These are phyloP conservation scores for Iris pallida DNA, from an alignment of 116 monocot genomes.

Conservation along the genomic window DNA sequence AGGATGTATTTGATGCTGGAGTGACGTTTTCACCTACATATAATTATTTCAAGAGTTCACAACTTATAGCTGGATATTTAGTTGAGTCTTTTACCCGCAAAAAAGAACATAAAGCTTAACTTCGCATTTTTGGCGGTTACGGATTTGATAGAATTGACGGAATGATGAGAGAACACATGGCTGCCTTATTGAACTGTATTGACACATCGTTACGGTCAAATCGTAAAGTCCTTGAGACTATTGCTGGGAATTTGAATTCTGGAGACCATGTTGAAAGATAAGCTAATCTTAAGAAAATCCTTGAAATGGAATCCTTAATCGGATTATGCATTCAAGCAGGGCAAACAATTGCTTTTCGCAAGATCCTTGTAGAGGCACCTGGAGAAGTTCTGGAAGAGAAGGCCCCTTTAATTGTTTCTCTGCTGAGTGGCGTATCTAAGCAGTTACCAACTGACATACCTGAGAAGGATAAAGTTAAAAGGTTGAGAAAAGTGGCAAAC, in stretches of 20 bases:
- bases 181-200: constrained; percentile 77
- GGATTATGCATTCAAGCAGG: constrained; percentile 77
- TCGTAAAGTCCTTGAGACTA: constrained; percentile 67
- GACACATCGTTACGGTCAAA: constrained; percentile 68
- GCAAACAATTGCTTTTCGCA: constrained; percentile 69
- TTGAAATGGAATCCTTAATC: constrained; percentile 72
- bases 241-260: constrained; percentile 55
- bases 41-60: constrained; percentile 69
- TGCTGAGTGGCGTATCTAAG: constrained; percentile 56
- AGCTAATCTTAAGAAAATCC: constrained; percentile 71
- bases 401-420: constrained; percentile 62
- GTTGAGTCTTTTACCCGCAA: constrained; percentile 72
- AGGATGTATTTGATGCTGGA: constrained; percentile 58
- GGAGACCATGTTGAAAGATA: constrained; percentile 74
- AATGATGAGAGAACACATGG: constrained; percentile 54
- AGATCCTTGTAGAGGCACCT: constrained; percentile 63
- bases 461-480: constrained; percentile 68
- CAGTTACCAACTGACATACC: constrained; percentile 67
- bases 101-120: constrained; percentile 63
- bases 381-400: constrained; percentile 80
- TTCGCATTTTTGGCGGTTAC: constrained; percentile 78
- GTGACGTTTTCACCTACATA: constrained; percentile 46
- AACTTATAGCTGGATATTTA: constrained; percentile 49
- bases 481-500: constrained; percentile 60
- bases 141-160: constrained; percentile 75